Conservation (phyloP, 768 basidiomycete species). For the Coprinopsis marcescibilis region DNA sequence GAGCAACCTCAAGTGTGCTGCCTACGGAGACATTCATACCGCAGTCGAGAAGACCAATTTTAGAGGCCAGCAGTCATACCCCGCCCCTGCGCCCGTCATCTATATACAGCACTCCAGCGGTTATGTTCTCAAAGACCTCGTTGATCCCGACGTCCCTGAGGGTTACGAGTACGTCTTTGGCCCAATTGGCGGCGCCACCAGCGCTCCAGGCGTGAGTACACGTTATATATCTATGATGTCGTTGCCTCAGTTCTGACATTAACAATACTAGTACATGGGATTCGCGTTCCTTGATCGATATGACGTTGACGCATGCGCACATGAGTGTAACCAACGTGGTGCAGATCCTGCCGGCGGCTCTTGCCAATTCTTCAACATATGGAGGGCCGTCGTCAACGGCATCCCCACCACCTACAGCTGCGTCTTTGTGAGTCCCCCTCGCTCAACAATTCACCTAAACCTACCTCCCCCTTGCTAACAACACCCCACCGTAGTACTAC, state of each 20-base stretch:
- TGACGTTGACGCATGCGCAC: slow-evolving; percentile 40
- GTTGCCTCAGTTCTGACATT: neutral
- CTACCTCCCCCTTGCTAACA: neutral
- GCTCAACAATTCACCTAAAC: neutral
- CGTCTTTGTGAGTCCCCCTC: slow-evolving; percentile 37
- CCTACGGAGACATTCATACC: slow-evolving; percentile 37
- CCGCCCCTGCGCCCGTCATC: slow-evolving; percentile 28
- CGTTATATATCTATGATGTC: neutral
- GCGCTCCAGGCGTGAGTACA: slow-evolving; percentile 38
- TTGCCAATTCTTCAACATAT: slow-evolving; percentile 50
- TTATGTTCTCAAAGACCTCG: slow-evolving; percentile 30
- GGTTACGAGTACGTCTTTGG: slow-evolving; percentile 42
- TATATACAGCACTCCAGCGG: slow-evolving; percentile 41
- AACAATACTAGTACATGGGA: slow-evolving; percentile 40
- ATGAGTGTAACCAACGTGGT: slow-evolving; percentile 37
- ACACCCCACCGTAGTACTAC: slow-evolving; percentile 41
- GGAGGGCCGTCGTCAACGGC: slow-evolving; percentile 42
- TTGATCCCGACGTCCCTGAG: slow-evolving; percentile 33
- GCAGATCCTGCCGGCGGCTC: slow-evolving; percentile 37
- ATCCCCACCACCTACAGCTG: slow-evolving; percentile 45
- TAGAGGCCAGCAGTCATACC: slow-evolving; percentile 36
- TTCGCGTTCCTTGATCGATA: slow-evolving; percentile 44
- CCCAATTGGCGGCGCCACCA: slow-evolving; percentile 48
- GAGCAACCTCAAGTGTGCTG: slow-evolving; percentile 43
- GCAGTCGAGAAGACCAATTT: slow-evolving; percentile 40